Conservation (phyloP, 2,329 filamentous ascomycete genomes). For the Sphaerulina populicola region DNA sequence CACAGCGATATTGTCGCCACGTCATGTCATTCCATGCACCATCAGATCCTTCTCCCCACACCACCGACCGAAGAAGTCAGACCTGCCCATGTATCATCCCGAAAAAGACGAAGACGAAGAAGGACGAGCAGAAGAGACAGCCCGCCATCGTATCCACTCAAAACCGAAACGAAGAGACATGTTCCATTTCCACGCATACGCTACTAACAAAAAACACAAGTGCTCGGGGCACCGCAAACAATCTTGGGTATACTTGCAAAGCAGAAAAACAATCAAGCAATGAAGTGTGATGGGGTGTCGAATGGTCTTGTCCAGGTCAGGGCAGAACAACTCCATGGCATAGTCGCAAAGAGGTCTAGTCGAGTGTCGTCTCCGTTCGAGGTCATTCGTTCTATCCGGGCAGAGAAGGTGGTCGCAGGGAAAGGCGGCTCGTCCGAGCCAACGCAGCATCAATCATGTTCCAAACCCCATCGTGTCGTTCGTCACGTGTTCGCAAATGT, state of each 20-base stretch:
- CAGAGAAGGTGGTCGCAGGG: not conserved
- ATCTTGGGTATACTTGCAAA: constrained; percentile 2
- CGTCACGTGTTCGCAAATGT: not conserved
- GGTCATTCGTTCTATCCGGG: not conserved
- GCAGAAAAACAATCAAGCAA: not conserved
- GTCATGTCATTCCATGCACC: not conserved
- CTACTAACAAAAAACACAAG: too few relatives aligned
- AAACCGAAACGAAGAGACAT: not conserved
- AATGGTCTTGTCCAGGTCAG: not conserved
- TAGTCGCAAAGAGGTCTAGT: not conserved
- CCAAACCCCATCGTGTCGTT: constrained; percentile 2
- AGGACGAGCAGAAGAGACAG: not conserved
- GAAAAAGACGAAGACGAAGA: not conserved
- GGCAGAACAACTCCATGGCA: not conserved
- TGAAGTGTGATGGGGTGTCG: not conserved
- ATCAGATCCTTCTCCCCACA: not conserved
- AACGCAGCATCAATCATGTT: not conserved
- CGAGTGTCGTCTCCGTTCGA: not conserved
- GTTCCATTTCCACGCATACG: not conserved
- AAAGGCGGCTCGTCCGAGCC: not conserved
- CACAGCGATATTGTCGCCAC: not conserved
- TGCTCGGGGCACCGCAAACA: not conserved
- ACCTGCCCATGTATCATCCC: not conserved
- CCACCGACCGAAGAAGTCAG: not conserved
- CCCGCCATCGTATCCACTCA: not conserved